These are phyloP conservation scores for Rubia yunnanensis DNA, from an alignment of 257 asterid species.

Conservation along the genomic window DNA sequence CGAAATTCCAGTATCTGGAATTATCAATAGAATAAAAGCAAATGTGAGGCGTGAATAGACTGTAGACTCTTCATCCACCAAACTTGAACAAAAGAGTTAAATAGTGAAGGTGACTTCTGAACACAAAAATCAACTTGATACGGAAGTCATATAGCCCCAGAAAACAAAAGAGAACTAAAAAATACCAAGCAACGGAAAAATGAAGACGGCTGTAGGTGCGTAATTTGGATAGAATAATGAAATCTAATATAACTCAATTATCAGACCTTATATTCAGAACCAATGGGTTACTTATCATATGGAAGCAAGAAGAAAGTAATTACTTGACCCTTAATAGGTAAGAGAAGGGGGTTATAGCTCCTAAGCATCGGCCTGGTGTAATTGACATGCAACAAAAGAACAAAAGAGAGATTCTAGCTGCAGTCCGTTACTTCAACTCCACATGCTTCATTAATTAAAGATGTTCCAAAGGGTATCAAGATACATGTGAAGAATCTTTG, in stretches of 20 bases:
- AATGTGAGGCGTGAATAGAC: neutral
- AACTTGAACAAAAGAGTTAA: neutral
- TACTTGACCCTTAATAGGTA: neutral
- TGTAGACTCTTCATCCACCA: neutral
- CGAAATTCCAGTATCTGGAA: constrained; percentile 32
- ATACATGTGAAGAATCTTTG: neutral
- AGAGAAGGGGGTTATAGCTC: neutral
- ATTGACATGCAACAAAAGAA: neutral
- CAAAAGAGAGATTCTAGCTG: neutral
- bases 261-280: neutral
- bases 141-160: neutral
- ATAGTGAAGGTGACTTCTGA: neutral
- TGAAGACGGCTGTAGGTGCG: neutral
- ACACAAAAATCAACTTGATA: neutral
- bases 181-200: neutral
- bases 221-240: neutral
- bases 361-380: neutral
- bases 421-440: neutral
- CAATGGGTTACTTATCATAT: neutral
- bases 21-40: constrained; percentile 14
- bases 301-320: neutral
- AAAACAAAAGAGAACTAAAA: neutral
- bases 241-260: neutral
- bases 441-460: neutral
- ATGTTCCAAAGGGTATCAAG: neutral